Percentiles rank a stretch among this genome's conserved stretches.
phyloP scores from a whole-genome alignment of 345 rosid genomes.

The Syzygium aqueum region DNA sequence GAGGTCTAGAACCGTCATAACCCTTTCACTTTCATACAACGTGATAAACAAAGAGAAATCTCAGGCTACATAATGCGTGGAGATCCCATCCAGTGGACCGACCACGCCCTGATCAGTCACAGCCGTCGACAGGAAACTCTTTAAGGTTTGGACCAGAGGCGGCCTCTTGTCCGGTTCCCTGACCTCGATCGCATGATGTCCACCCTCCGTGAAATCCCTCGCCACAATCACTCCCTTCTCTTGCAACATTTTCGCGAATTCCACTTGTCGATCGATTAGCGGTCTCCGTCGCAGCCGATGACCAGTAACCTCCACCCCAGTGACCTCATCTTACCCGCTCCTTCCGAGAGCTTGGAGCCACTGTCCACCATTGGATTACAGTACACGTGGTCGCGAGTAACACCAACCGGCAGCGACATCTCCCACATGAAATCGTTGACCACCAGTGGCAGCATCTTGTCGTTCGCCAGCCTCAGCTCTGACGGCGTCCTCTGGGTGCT shows the following conservation, averaged over 20 bases:
- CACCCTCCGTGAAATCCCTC: conserved; percentile 19
- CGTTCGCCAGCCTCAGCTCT: conserved; percentile 26
- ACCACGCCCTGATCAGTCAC: background rate
- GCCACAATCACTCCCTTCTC: conserved; percentile 27
- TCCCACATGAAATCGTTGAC: conserved; percentile 46
- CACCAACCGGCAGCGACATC: conserved; percentile 37
- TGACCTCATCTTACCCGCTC: background rate
- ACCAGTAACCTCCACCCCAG: conserved; percentile 24
- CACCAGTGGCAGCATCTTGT: conserved; percentile 12
- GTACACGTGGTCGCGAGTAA: conserved; percentile 46
- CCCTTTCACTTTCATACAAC: background rate
- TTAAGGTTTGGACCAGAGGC: background rate
- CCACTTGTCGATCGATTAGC: conserved; percentile 42
- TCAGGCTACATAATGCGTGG: background rate
- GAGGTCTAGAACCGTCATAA: background rate
- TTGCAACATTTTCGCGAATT: conserved; percentile 22
- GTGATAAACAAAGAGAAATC: background rate
- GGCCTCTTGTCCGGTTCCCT: conserved; percentile 11
- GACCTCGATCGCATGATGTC: conserved; percentile 15
- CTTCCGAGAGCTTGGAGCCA: conserved; percentile 13
- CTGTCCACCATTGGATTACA: conserved; percentile 35
- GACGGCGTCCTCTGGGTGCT: conserved; percentile 34
- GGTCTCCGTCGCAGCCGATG: conserved; percentile 19
- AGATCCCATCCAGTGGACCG: background rate
- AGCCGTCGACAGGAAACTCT: conserved; percentile 11